phyloP scores from a whole-genome alignment of 768 basidiomycete genomes.

The Auricularia sp. region DNA sequence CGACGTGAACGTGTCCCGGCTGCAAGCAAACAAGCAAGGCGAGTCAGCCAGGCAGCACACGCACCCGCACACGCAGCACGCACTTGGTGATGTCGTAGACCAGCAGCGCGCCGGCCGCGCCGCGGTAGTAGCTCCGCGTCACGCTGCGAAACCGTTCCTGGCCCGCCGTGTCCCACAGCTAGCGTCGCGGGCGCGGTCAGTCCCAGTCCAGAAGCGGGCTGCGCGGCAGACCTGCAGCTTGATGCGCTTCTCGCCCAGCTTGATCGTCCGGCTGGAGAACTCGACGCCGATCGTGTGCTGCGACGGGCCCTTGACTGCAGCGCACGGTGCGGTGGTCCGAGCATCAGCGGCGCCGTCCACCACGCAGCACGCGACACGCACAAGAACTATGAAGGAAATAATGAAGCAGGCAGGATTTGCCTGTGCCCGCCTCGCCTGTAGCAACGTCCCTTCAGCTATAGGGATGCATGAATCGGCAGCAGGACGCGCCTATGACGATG shows the following conservation, averaged over 20 bases:
- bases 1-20: slow-evolving; percentile 79
- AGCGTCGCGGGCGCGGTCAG: slow-evolving; percentile 6
- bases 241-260: slow-evolving; percentile 86
- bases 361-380: slow-evolving; percentile 31
- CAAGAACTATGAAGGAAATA: slow-evolving; percentile 95
- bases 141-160: slow-evolving; percentile 62
- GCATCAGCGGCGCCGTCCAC: slow-evolving; percentile 7
- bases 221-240: slow-evolving; percentile 71
- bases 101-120: slow-evolving; percentile 83
- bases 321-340: no score
- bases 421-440: slow-evolving; percentile 89
- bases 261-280: slow-evolving; percentile 89
- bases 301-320: slow-evolving; percentile 83
- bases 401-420: slow-evolving; percentile 93
- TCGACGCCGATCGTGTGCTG: slow-evolving; percentile 99
- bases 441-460: not conserved
- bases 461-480: not conserved
- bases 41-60: not conserved
- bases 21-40: slow-evolving; percentile 20
- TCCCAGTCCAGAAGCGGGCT: not conserved
- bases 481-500: slow-evolving; percentile 76
- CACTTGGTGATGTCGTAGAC: slow-evolving; percentile 92
- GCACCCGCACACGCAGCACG: slow-evolving; percentile 12
- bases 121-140: slow-evolving; percentile 92
- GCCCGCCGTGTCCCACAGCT: slow-evolving; percentile 97